Base-by-base conservation (phyloP, 1,284 basidiomycete genomes). In the Tylopilus orsonianus region DNA sequence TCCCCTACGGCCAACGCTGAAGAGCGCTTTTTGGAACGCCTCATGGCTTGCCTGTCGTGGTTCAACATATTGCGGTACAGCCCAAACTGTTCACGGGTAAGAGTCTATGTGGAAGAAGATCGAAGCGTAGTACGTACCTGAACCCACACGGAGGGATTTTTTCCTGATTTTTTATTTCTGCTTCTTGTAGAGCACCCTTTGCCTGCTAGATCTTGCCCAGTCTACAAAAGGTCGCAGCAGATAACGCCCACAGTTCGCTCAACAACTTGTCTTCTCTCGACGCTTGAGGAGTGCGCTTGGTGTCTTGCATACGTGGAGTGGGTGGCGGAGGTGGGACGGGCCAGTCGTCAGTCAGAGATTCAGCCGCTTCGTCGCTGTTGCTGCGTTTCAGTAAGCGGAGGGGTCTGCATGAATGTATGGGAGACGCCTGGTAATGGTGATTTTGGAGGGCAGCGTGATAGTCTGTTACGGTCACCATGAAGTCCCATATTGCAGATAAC, bases 131-230 rank as follows among this genome's bases (percentile, higher is more conserved):
- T 5, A 66, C 78, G 44, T 55, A 91, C 90, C 78, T 96, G 95
- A 8, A 96, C 88, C 94, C 95, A 98, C 12, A 98, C 92, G 27
- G 83, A 85, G 1, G 93, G 84, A 64, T n/a, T n/a, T 94, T 92
- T 30, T 82, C 79, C 52, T 92, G 87, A 64, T 96, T 91, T 53
- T 85, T 77, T 5, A 87, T 83, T 66, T 99, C 96, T 0, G 96
- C 97, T 70, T 99, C 96, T 63, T 95, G 91, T 41, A 98, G 93
- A 2, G 96, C 89, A 8, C 85, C 93, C 49, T 86, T 83, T 2
- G 90, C 85, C 62, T 98, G 92, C 51, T 95, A 91, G 47, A 91
- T 81, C 71, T 95, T 94, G 9, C 90, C 90, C 41, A 88, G 75
- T 48, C 96, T 75, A 27, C 97, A 79, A 74, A 97, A 99, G 0